These are phyloP conservation scores for Ganoderma leucocontextum DNA, from an alignment of 1,284 basidiomycete genomes.

Conservation along the genomic window DNA sequence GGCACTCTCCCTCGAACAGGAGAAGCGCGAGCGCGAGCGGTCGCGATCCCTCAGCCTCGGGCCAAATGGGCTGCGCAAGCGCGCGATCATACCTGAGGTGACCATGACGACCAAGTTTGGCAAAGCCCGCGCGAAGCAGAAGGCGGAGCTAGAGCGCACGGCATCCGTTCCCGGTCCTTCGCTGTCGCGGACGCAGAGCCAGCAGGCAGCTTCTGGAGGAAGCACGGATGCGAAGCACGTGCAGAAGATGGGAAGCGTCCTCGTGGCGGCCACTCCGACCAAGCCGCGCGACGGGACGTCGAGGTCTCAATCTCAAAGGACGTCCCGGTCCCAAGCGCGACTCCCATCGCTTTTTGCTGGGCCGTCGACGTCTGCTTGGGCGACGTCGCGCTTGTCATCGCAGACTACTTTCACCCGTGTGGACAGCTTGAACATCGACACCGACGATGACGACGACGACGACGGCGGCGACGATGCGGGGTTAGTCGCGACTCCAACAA, in stretches of 20 bases:
- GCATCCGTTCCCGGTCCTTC: constrained; percentile 29
- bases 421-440: constrained; percentile 22
- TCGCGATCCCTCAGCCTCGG: constrained; percentile 48
- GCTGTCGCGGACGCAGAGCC: constrained; percentile 36
- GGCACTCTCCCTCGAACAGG: constrained; percentile 68
- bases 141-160: constrained; percentile 43
- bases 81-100: constrained; percentile 66
- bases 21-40: constrained; percentile 54
- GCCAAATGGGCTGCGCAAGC: constrained; percentile 49
- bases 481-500: constrained; percentile 24
- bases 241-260: constrained; percentile 49
- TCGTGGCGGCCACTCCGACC: constrained; percentile 67
- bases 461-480: constrained; percentile 21
- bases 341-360: constrained; percentile 13
- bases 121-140: constrained; percentile 33
- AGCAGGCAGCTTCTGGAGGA: constrained; percentile 16
- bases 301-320: constrained; percentile 18
- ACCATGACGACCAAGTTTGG: constrained; percentile 75
- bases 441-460: constrained; percentile 25
- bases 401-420: constrained; percentile 14
- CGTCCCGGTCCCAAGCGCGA: constrained; percentile 13
- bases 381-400: not conserved
- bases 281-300: constrained; percentile 44
- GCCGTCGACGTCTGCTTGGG: not conserved
- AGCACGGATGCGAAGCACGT: constrained; percentile 17